Conservation (phyloP, 305 asterid species). For the Fraxinus ornus region DNA sequence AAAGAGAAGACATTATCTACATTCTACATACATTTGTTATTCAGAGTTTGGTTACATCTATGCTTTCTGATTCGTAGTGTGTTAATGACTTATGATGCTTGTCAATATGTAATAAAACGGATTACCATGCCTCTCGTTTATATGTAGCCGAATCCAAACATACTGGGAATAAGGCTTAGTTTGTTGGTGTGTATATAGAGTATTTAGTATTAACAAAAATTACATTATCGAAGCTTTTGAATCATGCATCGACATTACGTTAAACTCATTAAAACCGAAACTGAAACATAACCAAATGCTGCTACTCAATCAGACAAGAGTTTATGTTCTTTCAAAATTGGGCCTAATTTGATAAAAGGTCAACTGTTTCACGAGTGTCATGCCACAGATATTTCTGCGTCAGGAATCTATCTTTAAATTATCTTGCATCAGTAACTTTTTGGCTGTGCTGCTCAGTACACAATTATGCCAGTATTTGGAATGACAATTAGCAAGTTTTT, state of each 20-base stretch:
- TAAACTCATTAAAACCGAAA: not conserved
- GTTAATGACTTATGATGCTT: not conserved
- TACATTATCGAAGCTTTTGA: not conserved
- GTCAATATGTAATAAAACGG: not conserved
- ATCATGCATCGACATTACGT: not conserved
- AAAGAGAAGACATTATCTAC: not conserved
- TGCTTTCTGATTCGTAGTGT: not conserved
- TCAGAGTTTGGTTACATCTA: not conserved
- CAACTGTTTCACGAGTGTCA: not conserved
- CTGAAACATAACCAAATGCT: not conserved
- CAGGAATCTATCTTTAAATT: not conserved
- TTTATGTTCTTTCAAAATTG: not conserved
- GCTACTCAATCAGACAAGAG: not conserved
- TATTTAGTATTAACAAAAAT: not conserved
- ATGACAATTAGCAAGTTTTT: conserved; percentile 60
- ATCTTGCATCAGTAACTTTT: conserved; percentile 58
- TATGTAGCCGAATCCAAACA: not conserved
- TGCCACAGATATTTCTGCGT: not conserved
- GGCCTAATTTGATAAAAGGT: not conserved
- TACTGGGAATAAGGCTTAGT: not conserved
- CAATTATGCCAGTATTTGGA: conserved; percentile 78
- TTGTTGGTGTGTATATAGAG: not conserved
- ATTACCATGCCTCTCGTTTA: not conserved
- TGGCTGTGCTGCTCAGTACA: conserved; percentile 82
- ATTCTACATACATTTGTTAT: not conserved